phyloP scores from a whole-genome alignment of 257 asterid genomes.

The Ilex asprella region DNA sequence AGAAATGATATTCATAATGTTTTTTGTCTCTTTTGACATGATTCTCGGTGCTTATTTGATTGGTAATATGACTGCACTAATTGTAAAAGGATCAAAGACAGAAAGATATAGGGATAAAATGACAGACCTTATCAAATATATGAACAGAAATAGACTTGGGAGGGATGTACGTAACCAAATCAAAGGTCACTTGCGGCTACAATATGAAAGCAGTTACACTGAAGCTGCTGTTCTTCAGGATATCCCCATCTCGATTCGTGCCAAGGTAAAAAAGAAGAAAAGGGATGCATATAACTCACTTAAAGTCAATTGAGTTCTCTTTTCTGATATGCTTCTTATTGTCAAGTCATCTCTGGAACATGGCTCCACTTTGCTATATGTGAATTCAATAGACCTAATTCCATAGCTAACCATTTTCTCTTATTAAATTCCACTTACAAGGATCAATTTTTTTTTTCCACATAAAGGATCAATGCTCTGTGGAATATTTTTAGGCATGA shows the following conservation, averaged over 20 bases:
- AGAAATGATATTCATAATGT: constrained; percentile 91
- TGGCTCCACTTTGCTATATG: too few species aligned
- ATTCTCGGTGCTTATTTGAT: constrained; percentile 88
- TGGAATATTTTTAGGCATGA: too few species aligned
- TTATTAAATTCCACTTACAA: too few species aligned
- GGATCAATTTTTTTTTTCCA: too few species aligned
- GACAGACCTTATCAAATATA: constrained; percentile 71
- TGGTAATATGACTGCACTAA: constrained; percentile 97
- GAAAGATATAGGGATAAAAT: constrained; percentile 82
- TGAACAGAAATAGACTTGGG: constrained; percentile 76
- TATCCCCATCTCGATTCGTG: constrained; percentile 79
- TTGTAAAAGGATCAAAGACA: constrained; percentile 90
- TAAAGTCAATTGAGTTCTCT: too few species aligned
- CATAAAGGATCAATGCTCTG: too few species aligned
- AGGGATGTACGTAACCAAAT: constrained; percentile 69
- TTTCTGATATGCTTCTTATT: too few species aligned
- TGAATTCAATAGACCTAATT: too few species aligned
- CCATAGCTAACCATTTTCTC: too few species aligned
- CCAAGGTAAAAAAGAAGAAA: constrained; percentile 46
- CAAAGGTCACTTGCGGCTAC: constrained; percentile 84
- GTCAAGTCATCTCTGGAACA: too few species aligned
- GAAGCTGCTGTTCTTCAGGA: constrained; percentile 79
- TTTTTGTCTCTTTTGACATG: constrained; percentile 89
- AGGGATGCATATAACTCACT: neutral
- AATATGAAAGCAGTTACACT: constrained; percentile 80